Conservation (phyloP, 441 rosid species). For the Adansonia madagascariensis region DNA sequence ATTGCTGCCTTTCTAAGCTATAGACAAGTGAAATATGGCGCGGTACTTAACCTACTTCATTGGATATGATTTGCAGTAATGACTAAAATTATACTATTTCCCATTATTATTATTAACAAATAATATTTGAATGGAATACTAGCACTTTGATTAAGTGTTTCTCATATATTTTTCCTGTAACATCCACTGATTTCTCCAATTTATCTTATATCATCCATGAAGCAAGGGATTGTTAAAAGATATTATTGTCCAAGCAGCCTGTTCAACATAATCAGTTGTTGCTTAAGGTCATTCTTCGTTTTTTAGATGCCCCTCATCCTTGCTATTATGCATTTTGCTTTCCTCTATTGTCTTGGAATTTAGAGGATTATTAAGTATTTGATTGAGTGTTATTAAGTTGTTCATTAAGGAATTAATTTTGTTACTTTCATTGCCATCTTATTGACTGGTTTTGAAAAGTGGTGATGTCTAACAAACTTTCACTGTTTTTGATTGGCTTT, state of each 20-base stretch:
- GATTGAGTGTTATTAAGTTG: neutral
- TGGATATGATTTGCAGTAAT: neutral
- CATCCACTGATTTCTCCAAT: conserved; percentile 80
- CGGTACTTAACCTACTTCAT: too few relatives aligned
- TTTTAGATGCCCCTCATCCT: neutral
- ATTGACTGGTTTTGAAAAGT: conserved; percentile 46
- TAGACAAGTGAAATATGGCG: neutral
- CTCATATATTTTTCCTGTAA: conserved; percentile 25
- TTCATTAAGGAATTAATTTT: too few relatives aligned
- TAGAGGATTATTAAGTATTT: neutral
- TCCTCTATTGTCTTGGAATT: neutral
- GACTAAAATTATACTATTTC: too few relatives aligned
- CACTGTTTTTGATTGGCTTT: too few relatives aligned
- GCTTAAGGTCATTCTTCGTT: conserved; percentile 60
- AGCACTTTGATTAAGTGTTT: neutral
- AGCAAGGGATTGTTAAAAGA: conserved; percentile 82
- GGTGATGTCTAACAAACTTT: too few relatives aligned
- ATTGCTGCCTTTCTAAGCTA: neutral
- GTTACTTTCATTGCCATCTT: conserved; percentile 52
- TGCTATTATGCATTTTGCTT: neutral
- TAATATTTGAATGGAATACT: too few relatives aligned
- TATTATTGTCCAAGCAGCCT: conserved; percentile 75
- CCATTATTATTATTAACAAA: neutral
- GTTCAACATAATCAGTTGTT: conserved; percentile 62
- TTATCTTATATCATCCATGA: conserved; percentile 77